Base-by-base conservation (phyloP, 2,329 filamentous ascomycete species). In the Plectosphaerella sp. region DNA sequence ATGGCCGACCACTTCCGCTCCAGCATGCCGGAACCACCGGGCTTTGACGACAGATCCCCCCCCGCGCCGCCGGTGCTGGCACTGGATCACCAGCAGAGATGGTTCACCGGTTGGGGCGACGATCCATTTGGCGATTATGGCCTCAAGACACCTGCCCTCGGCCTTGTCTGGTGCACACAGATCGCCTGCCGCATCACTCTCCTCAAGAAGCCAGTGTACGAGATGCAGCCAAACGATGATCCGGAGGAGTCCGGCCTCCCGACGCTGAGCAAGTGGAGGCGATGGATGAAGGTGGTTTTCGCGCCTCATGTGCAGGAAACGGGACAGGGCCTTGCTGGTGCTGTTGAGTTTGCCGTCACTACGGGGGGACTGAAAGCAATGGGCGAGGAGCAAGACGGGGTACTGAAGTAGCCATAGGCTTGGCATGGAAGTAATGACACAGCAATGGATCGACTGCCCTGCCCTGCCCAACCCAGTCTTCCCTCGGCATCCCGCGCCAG, bases 31-130 rank as follows among this genome's bases (percentile, higher is more conserved):
- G 60, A 66, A 42, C 57, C 55, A n/a, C 56, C 54, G 9, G 54
- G 57, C 2, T 41, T 50, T 39, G 87, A 91, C 3, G 65, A 67
- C 45, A 52, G 60, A 10, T 63, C 62, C 3, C 65, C 67, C 2
- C 65, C 68, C 14, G 62, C 67, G 1, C 72, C 72, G 0, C 69
- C 78, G 12, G 82, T 86, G 0, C 76, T 97, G 37, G 80, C 83
- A 33, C 80, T 97, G 9, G 87, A 95, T 61, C 89, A 97, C 68
- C 93, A 97, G 69, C 91, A 97, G 67, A 82, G 89, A 43, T 97
- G 92, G 83, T 96, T 97, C 71, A 95, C 92, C 4, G 92, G 94
- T 57, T 97, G 94, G 93, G 91, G 93, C 20, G 89, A 96, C 66
- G 77, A 84, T 52, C 72, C 78, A 15, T 61, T 69, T 24, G 67